phyloP scores from a whole-genome alignment of 352 stramenopile genomes.

The Blastocystis sp. region DNA sequence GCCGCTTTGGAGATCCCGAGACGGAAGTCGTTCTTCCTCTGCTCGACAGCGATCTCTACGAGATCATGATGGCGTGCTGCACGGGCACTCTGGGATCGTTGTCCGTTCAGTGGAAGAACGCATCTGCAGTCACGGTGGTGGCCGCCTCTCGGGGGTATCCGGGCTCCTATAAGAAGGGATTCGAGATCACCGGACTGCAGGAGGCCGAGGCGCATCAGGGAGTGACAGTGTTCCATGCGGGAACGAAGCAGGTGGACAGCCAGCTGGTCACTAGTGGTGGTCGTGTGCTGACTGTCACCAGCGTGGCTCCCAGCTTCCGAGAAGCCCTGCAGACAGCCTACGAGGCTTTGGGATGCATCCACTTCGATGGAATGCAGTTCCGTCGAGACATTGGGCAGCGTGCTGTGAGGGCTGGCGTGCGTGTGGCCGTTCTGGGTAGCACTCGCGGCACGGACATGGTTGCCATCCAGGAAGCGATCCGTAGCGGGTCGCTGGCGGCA shows the following conservation, averaged over 20 bases:
- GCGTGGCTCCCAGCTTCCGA: conserved; percentile 78
- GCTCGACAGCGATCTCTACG: conserved; percentile 88
- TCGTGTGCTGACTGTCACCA: conserved; percentile 91
- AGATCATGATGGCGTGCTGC: conserved; percentile 90
- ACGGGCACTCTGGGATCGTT: conserved; percentile 73
- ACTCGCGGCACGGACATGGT: conserved; percentile 79
- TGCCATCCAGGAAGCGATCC: conserved; percentile 74
- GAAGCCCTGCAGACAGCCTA: conserved; percentile 83
- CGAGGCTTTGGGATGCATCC: conserved; percentile 70
- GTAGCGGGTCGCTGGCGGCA: conserved; percentile 74
- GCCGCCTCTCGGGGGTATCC: conserved; percentile 91
- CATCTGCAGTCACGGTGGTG: conserved; percentile 86
- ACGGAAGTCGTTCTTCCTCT: conserved; percentile 94
- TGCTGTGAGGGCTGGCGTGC: conserved; percentile 77
- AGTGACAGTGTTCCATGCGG: conserved; percentile 97
- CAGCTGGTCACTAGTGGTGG: conserved; percentile 83
- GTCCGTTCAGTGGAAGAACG: conserved; percentile 77
- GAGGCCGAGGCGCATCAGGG: conserved; percentile 73
- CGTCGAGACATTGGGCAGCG: conserved; percentile 90
- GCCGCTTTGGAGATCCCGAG: conserved; percentile 96
- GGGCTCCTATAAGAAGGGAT: conserved; percentile 93
- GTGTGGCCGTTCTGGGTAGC: conserved; percentile 88
- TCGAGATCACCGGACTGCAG: conserved; percentile 83
- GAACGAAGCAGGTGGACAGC: conserved; percentile 75
- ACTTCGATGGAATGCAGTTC: conserved; percentile 85